phyloP scores from a whole-genome alignment of 148 eudicot genomes.

The Spergularia bocconei region DNA sequence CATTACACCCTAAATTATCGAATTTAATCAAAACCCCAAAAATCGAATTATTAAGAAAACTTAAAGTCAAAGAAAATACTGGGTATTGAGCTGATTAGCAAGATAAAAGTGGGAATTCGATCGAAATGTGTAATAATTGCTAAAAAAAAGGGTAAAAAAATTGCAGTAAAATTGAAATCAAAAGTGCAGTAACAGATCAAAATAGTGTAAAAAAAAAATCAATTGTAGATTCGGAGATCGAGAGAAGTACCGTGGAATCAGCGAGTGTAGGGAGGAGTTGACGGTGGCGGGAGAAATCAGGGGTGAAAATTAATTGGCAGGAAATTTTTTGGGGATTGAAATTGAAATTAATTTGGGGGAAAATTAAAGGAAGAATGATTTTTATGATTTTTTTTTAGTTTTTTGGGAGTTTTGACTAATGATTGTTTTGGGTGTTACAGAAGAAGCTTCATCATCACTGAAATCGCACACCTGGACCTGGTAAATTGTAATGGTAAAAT shows the following conservation, averaged over 20 bases:
- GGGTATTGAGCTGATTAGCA: neutral
- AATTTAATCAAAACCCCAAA: neutral
- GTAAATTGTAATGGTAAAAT: too few species aligned
- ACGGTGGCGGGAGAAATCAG: neutral
- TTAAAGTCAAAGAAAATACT: too few species aligned
- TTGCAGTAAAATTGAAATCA: neutral
- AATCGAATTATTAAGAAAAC: neutral
- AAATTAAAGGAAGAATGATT: too few species aligned
- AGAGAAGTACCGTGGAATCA: conserved; percentile 23
- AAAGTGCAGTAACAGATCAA: conserved; percentile 15
- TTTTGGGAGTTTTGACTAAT: too few species aligned
- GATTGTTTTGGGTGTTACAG: too few species aligned
- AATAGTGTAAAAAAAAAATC: neutral
- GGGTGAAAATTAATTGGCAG: neutral
- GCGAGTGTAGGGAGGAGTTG: neutral
- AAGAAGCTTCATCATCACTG: too few species aligned
- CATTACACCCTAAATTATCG: conserved; percentile 1
- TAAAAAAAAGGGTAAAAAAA: neutral
- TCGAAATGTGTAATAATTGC: neutral
- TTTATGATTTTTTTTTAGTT: too few species aligned
- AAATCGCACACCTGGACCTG: too few species aligned
- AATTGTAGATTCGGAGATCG: conserved; percentile 27
- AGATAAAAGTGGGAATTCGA: neutral
- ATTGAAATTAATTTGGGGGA: neutral
- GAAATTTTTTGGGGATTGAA: neutral